These are phyloP conservation scores for Calonectria hawksworthii DNA, from an alignment of 2,329 filamentous ascomycete genomes.

Conservation along the genomic window DNA sequence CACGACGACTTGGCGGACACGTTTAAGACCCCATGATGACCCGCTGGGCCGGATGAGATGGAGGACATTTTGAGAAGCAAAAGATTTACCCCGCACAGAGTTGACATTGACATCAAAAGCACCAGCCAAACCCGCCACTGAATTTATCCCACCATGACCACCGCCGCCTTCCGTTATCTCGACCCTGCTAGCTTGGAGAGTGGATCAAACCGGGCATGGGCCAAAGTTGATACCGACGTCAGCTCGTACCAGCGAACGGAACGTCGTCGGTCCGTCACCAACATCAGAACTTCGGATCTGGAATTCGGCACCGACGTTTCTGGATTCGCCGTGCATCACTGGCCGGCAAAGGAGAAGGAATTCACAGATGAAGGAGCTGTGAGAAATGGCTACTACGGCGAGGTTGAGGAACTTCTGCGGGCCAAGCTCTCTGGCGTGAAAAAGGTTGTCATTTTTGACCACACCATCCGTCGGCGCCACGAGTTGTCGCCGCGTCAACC, in stretches of 20 bases:
- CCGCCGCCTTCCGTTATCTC: constrained; percentile 26
- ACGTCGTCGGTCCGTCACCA: constrained; percentile 36
- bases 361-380: constrained; percentile 71
- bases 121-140: not conserved
- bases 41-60: not conserved
- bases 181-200: constrained; percentile 21
- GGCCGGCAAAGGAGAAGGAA: constrained; percentile 61
- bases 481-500: constrained; percentile 72
- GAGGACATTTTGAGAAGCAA: not conserved
- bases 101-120: not conserved
- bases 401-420: constrained; percentile 71
- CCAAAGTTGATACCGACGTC: constrained; percentile 42
- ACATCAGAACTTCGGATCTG: constrained; percentile 38
- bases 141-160: constrained; percentile 22
- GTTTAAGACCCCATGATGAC: constrained; percentile 2
- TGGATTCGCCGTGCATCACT: constrained; percentile 43
- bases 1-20: not conserved
- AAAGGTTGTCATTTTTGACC: constrained; percentile 79
- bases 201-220: constrained; percentile 29
- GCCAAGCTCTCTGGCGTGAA: constrained; percentile 68
- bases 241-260: constrained; percentile 38
- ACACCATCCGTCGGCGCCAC: constrained; percentile 73
- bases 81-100: not conserved
- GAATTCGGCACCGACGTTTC: constrained; percentile 42
- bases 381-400: constrained; percentile 70